Percentiles rank a stretch among this genome's conserved stretches.
Evolutionary conservation across 2,329 filamentous ascomycete species (phyloP).

Genomic region (Colletotrichum tropicicola): DNA sequence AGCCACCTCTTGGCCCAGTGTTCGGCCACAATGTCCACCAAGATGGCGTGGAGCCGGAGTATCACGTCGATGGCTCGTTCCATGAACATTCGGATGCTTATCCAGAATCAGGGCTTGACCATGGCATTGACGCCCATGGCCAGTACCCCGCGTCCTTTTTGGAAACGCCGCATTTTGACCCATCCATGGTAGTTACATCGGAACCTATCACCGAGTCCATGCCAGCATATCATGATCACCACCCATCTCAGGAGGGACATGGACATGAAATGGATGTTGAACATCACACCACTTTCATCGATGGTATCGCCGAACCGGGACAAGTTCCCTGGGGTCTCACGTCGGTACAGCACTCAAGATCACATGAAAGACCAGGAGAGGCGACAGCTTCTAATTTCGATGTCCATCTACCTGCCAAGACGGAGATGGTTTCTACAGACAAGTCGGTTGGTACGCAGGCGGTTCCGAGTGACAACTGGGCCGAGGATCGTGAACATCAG

Average conservation of each 20-base stretch:
- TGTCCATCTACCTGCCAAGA: neutral
- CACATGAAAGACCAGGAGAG: neutral
- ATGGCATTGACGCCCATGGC: neutral
- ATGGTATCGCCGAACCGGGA: conserved; percentile 22
- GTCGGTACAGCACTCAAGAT: neutral
- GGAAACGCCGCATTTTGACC: conserved; percentile 12
- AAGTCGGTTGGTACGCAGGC: neutral
- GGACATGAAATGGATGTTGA: neutral
- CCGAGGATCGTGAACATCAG: neutral
- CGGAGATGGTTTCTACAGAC: neutral
- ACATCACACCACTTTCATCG: conserved; percentile 12
- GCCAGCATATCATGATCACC: neutral
- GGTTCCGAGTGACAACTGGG: conserved; percentile 1
- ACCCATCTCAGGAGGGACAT: neutral
- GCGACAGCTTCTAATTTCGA: neutral
- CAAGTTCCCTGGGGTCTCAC: conserved; percentile 25
- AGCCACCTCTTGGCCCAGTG: conserved; percentile 1
- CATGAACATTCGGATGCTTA: conserved; percentile 12
- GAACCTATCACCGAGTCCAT: conserved; percentile 1
- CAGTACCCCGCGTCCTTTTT: conserved; percentile 21
- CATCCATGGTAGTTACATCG: neutral
- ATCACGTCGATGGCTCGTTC: neutral
- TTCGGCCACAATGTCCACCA: conserved; percentile 10
- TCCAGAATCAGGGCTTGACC: conserved; percentile 17
- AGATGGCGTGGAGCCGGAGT: conserved; percentile 1